These are phyloP conservation scores for Ogataea methanolica DNA, from an alignment of 805 yeast genomes.

Conservation along the genomic window DNA sequence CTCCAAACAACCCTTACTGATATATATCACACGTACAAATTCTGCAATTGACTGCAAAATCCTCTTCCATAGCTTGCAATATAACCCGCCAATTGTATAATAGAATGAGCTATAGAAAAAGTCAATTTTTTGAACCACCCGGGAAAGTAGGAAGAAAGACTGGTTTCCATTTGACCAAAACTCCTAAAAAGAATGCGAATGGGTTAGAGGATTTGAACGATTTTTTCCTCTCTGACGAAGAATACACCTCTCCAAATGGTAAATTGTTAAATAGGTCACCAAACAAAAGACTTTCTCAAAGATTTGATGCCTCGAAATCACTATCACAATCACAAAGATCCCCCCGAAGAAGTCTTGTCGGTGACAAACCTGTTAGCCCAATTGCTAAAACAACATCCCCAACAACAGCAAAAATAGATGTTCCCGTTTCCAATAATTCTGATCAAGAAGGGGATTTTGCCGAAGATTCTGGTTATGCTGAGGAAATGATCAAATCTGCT, in stretches of 20 bases:
- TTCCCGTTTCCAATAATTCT: background rate
- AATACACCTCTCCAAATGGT: slow-evolving; percentile 26
- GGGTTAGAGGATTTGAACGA: slow-evolving; percentile 69
- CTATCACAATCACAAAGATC: background rate
- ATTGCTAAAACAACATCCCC: background rate
- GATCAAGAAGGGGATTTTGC: slow-evolving; percentile 12
- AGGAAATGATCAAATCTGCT: slow-evolving; percentile 27
- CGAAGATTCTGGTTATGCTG: slow-evolving; percentile 21
- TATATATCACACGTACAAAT: no score
- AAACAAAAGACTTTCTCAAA: slow-evolving; percentile 12
- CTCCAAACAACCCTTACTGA: no score
- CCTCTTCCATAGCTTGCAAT: background rate
- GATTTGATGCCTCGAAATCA: slow-evolving; percentile 14
- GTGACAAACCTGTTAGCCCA: slow-evolving; percentile 3
- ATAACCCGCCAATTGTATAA: background rate
- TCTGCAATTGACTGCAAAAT: background rate
- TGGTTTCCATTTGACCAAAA: slow-evolving; percentile 37
- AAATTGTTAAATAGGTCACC: slow-evolving; percentile 10
- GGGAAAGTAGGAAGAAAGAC: slow-evolving; percentile 66
- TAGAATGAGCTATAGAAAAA: slow-evolving; percentile 22
- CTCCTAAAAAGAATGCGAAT: slow-evolving; percentile 48
- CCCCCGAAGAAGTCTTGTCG: no score
- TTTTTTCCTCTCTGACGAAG: slow-evolving; percentile 52
- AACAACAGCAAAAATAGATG: slow-evolving; percentile 2
- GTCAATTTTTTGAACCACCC: slow-evolving; percentile 39